Evolutionary conservation across 176 grass and related monocot genomes (phyloP).

Genomic region (Triticum timopheevii): DNA sequence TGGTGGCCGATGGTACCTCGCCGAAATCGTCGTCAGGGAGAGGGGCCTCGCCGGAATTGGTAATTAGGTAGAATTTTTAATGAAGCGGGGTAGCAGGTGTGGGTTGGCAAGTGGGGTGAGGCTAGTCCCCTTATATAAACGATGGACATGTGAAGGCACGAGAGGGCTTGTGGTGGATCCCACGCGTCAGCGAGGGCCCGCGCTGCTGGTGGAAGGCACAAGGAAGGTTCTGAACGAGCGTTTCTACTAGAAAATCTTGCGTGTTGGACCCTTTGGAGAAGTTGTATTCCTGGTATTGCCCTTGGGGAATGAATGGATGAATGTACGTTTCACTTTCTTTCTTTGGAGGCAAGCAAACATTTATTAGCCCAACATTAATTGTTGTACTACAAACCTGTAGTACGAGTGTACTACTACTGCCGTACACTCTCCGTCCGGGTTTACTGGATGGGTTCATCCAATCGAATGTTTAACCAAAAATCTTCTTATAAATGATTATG

Average conservation of each 20-base stretch:
- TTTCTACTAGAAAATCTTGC: not conserved
- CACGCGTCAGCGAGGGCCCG: not conserved
- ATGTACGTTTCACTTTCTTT: not conserved
- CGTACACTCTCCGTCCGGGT: no score
- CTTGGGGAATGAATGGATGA: not conserved
- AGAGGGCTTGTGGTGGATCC: not conserved
- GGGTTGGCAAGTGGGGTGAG: not conserved
- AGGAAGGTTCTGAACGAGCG: not conserved
- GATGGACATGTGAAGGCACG: not conserved
- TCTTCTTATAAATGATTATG: no score
- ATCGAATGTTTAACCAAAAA: no score
- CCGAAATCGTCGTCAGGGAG: no score
- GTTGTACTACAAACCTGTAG: not conserved
- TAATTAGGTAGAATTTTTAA: not conserved
- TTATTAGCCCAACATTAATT: not conserved
- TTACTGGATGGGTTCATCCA: no score
- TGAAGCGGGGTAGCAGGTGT: not conserved
- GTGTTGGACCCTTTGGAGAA: not conserved
- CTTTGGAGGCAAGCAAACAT: not conserved
- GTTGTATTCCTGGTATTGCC: not conserved
- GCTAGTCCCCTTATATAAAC: not conserved
- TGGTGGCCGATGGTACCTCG: no score
- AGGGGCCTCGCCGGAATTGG: no score
- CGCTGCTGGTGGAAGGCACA: not conserved
- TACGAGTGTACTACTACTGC: no score